These are phyloP conservation scores for Colletotrichum horii DNA, from an alignment of 2,329 filamentous ascomycete genomes.

Conservation along the genomic window DNA sequence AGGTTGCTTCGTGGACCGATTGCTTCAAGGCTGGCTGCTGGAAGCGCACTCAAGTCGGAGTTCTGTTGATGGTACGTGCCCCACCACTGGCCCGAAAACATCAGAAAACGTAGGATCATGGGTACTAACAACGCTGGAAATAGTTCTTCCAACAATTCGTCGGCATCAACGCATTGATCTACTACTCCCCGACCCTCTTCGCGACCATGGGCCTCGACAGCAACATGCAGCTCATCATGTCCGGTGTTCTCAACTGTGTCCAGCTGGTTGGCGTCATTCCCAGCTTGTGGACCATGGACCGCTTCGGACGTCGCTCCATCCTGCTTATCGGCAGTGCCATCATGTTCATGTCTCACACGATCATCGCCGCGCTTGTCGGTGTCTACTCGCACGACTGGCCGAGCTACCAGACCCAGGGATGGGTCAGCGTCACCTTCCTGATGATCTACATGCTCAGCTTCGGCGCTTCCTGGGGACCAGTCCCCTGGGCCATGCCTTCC, in stretches of 20 bases:
- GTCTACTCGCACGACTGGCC: constrained; percentile 53
- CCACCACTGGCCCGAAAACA: not conserved
- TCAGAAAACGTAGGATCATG: not conserved
- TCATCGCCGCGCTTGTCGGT: constrained; percentile 57
- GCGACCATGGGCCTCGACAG: constrained; percentile 38
- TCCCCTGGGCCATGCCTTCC: constrained; percentile 42
- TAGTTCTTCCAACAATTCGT: constrained; percentile 61
- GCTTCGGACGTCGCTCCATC: constrained; percentile 48
- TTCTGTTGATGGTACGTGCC: constrained; percentile 44
- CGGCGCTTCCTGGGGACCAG: constrained; percentile 61
- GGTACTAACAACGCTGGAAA: not conserved
- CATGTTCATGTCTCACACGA: constrained; percentile 54
- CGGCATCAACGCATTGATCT: constrained; percentile 45
- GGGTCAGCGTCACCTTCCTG: constrained; percentile 54
- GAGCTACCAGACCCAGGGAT: constrained; percentile 52
- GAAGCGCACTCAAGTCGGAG: constrained; percentile 49
- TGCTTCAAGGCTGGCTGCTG: constrained; percentile 55
- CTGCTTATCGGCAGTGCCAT: constrained; percentile 51
- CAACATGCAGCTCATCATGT: constrained; percentile 42
- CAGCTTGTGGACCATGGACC: constrained; percentile 54
- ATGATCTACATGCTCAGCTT: constrained; percentile 58
- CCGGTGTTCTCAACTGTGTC: constrained; percentile 44
- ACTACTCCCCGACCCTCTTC: constrained; percentile 52
- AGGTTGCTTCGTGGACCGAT: constrained; percentile 53
- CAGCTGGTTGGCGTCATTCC: constrained; percentile 52